Base-by-base conservation (phyloP, 441 rosid species). In the Capsella rubella region DNA sequence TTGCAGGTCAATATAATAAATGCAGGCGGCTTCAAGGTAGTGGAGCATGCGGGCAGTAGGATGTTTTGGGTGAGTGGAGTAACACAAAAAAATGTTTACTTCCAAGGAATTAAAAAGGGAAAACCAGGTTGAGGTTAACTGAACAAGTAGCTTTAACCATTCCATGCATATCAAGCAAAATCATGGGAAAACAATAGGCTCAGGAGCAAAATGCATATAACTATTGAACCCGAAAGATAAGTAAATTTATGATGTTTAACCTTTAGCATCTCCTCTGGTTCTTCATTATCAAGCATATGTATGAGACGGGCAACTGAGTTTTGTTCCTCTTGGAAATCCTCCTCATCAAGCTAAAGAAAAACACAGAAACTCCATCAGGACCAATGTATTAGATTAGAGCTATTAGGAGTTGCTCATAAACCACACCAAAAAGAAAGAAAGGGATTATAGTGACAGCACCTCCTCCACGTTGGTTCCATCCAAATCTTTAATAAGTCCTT, bases 261-360 rank as follows among this genome's bases (percentile, higher is more conserved):
- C 89, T 86, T 86, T 37, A 84, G 78, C 93, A 88, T 88, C 84
- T 88, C 93, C 72, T 84, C 89, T 15, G 89, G 76, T 63, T 85
- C 87, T 75, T 81, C 83, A 46, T 81, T 84, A 75, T 82, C 78
- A 59, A 86, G 87, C 90, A 85, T 85, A 78, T 88, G 86, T 77
- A 85, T 84, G 67, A 88, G 87, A 63, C 87, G 75, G 74, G 90
- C 89, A 49, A 88, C 87, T 65, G 89, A 85, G 76, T 88, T 86
- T 74, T 86, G 93, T 81, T 88, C 93, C 63, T 88, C 93, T 32
- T 77, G 82, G 77, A 88, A 88, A 82, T 88, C 93, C 81, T 88
- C 93, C 80, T 88, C 93, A 46, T 88, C 93, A 78, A 86, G 89
- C 93, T 88, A 70, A 55, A 29, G 58, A 28, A 40, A 77, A 42